Evolutionary conservation across 495 filamentous ascomycete species (phyloP).

Genomic region (Aspergillus homomorphus): DNA sequence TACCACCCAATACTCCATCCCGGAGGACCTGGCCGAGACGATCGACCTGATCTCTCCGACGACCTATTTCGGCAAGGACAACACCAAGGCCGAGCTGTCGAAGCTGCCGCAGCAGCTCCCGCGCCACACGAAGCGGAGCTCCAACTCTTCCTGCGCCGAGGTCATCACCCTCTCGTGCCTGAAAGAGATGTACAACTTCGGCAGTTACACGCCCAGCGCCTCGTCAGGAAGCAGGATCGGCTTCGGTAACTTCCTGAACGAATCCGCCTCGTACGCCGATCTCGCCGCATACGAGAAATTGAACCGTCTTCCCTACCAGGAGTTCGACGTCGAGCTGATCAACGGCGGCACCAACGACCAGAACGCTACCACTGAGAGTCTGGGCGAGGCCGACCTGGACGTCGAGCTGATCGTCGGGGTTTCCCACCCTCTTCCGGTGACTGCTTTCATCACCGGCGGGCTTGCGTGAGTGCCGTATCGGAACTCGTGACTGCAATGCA

Average conservation of each 20-base stretch:
- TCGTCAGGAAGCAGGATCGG: conserved; percentile 48
- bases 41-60: conserved; percentile 61
- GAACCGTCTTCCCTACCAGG: conserved; percentile 41
- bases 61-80: conserved; percentile 50
- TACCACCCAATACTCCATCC: conserved; percentile 62
- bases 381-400: neutral
- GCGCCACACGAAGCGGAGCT: conserved; percentile 4
- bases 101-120: neutral
- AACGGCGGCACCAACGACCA: conserved; percentile 53
- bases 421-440: conserved; percentile 54
- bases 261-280: conserved; percentile 41
- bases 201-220: conserved; percentile 43
- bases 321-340: conserved; percentile 56
- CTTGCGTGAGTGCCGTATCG: conserved; percentile 32
- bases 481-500: neutral
- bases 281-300: conserved; percentile 29
- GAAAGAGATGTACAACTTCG: conserved; percentile 57
- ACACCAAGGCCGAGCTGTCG: neutral
- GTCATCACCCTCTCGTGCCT: conserved; percentile 59
- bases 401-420: conserved; percentile 41
- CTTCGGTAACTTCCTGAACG: conserved; percentile 54
- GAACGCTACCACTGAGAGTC: conserved; percentile 33
- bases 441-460: conserved; percentile 62
- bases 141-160: conserved; percentile 10
- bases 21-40: conserved; percentile 46